These are phyloP conservation scores for Datisca glomerata DNA, from an alignment of 306 rosid genomes.

Conservation along the genomic window DNA sequence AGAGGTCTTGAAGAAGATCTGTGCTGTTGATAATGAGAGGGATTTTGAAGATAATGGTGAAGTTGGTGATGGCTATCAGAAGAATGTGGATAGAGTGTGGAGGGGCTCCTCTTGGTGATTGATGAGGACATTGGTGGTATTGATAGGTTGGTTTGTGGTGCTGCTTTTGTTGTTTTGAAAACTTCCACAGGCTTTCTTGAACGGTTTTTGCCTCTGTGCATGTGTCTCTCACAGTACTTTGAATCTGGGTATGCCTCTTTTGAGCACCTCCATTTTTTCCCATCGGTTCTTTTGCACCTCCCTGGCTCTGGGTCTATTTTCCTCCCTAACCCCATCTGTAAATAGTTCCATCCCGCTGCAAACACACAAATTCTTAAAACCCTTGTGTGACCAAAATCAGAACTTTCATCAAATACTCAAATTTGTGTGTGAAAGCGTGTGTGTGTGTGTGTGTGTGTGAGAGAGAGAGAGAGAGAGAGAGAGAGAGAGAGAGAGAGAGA, in stretches of 20 bases:
- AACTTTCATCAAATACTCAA: no score
- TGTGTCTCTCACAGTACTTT: slow-evolving; percentile 97
- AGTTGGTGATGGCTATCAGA: slow-evolving; percentile 22
- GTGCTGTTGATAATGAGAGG: slow-evolving; percentile 29
- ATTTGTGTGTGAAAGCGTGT: no score
- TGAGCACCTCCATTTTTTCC: slow-evolving; percentile 96
- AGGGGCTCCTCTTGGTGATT: slow-evolving; percentile 28
- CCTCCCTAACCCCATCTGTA: slow-evolving; percentile 81
- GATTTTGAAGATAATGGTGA: slow-evolving; percentile 11
- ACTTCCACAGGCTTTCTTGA: slow-evolving; percentile 99
- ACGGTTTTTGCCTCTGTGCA: slow-evolving; percentile 99
- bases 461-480: not conserved
- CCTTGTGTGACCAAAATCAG: no score
- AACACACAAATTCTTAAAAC: not conserved
- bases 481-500: not conserved
- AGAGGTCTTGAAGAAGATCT: slow-evolving; percentile 31
- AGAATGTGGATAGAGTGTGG: slow-evolving; percentile 26
- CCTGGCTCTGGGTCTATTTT: slow-evolving; percentile 99
- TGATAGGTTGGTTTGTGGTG: slow-evolving; percentile 18
- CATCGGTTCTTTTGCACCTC: slow-evolving; percentile 96
- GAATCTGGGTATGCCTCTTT: slow-evolving; percentile 93
- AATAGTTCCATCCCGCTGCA: slow-evolving; percentile 95
- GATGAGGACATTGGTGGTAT: slow-evolving; percentile 27
- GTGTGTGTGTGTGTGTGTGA: no score
- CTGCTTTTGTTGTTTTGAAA: slow-evolving; percentile 44